Evolutionary conservation across 2,329 filamentous ascomycete genomes (phyloP).

Genomic region (Aspergillus sp.): DNA sequence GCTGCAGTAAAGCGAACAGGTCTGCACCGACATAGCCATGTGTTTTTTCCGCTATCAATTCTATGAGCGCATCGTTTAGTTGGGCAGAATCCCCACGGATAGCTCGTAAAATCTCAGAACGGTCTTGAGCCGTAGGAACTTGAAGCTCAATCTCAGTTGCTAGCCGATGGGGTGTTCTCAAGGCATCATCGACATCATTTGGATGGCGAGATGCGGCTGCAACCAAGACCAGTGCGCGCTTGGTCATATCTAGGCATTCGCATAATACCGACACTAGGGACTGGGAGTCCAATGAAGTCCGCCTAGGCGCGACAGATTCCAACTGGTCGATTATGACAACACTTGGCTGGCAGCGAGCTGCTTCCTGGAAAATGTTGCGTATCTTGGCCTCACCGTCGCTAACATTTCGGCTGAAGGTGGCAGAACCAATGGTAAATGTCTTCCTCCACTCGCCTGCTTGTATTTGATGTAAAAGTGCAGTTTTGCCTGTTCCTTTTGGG

Average conservation of each 20-base stretch:
- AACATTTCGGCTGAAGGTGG: conserved; percentile 25
- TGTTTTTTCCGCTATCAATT: conserved; percentile 61
- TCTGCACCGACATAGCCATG: conserved; percentile 83
- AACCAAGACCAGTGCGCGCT: conserved; percentile 56
- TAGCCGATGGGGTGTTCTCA: conserved; percentile 60
- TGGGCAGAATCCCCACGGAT: conserved; percentile 41
- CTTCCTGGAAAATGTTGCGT: conserved; percentile 61
- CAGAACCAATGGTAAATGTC: conserved; percentile 45
- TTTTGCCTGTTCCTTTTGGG: conserved; percentile 77
- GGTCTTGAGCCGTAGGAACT: conserved; percentile 62
- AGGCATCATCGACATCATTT: conserved; percentile 60
- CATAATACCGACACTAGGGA: conserved; percentile 35
- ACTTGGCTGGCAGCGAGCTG: conserved; percentile 61
- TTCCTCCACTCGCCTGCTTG: conserved; percentile 61
- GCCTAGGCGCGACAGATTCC: conserved; percentile 58
- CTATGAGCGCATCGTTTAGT: conserved; percentile 46
- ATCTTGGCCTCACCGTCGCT: conserved; percentile 48
- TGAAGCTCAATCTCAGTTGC: conserved; percentile 62
- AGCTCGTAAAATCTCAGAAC: conserved; percentile 65
- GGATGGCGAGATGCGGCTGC: conserved; percentile 66
- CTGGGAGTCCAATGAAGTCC: conserved; percentile 40
- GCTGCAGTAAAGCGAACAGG: conserved; percentile 55
- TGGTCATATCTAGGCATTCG: conserved; percentile 28
- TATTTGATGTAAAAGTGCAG: conserved; percentile 61
- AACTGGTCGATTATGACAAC: conserved; percentile 73